Base-by-base conservation (phyloP, 768 basidiomycete species). In the Gloeostereum incarnatum region DNA sequence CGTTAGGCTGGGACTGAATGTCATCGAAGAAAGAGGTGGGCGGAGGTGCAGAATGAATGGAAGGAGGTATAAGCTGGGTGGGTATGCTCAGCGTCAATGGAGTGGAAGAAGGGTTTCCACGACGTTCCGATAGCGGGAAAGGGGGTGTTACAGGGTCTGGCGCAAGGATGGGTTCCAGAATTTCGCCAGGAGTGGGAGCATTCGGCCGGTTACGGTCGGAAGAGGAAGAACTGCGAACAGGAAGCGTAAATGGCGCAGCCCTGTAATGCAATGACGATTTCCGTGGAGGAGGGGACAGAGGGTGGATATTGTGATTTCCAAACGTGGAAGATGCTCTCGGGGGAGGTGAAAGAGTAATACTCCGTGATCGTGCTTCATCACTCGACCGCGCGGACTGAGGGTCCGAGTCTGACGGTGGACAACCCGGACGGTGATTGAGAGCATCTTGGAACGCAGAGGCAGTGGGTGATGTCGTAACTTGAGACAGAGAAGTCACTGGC, bases 401-500 rank as follows among this genome's bases (percentile, higher is more conserved):
- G 24, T 48, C 46, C 11, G 58, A 46, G 45, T 49, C 41, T 52
- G 46, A 36, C 36, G 36, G 43, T 42, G 6, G 46, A 43, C 33
- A 51, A 14, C 6, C 42, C 36, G 14, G 52, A 52, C 2, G 49
- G 50, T 21, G 49, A 17, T 43, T 53, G 33, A 73, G 53, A 11
- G 68, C 73, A 46, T 84, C 81, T 19, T 75, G 73, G 59, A 88
- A 88, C n/a, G 80, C 81, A n/a, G 84, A 86, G 5, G 69, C 76
- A 3, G 83, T 82, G 1, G 84, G 85, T 7, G 84, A 87, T 4
- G 72, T 66, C 4, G 31, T 25, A 19, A 25, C 21, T 33, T 8
- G n/a, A 17, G 78, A 78, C 32, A 75, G 45, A 14, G 72, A 64
- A 42, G 76, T 55, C 2, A 78, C 80, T 21, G 61, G 60, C 37